Evolutionary conservation across 2,329 filamentous ascomycete genomes (phyloP).

Genomic region (Zelopaecilomyces penicillatus): DNA sequence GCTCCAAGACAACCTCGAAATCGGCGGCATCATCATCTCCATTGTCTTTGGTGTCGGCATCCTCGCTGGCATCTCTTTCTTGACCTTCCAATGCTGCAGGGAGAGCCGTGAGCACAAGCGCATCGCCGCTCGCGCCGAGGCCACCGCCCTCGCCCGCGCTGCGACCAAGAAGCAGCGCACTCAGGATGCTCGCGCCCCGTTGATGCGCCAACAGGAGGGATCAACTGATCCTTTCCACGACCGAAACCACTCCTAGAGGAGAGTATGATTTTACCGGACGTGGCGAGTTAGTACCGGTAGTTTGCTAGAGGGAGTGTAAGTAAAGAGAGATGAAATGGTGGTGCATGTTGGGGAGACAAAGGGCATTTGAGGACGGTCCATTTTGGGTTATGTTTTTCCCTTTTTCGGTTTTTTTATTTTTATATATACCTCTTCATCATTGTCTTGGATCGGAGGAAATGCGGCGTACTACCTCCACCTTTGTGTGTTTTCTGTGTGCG

Average conservation of each 20-base stretch:
- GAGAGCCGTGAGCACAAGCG: conserved; percentile 38
- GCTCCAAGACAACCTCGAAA: conserved; percentile 29
- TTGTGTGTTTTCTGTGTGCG: background rate
- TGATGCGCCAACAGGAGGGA: conserved; percentile 25
- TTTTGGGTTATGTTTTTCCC: conserved; percentile 1
- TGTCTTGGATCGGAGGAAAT: conserved; percentile 4
- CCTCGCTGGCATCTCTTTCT: conserved; percentile 26
- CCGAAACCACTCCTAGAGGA: conserved; percentile 22
- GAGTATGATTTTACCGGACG: background rate
- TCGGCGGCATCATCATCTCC: conserved; percentile 39
- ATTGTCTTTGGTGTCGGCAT: conserved; percentile 37
- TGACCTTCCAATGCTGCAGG: conserved; percentile 45
- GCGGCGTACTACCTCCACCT: background rate
- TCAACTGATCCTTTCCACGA: conserved; percentile 30
- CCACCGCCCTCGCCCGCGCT: conserved; percentile 41
- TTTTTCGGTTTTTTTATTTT: background rate
- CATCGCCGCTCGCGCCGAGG: conserved; percentile 38
- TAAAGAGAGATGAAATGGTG: no score
- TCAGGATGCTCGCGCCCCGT: conserved; percentile 24
- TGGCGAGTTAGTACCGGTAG: background rate
- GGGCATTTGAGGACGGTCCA: conserved; percentile 4
- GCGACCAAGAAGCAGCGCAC: conserved; percentile 35
- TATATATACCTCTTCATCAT: background rate
- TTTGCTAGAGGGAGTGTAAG: no score
- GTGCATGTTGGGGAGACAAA: no score